Base-by-base conservation (phyloP, 306 rosid species). In the Echinosophora koreensis region DNA sequence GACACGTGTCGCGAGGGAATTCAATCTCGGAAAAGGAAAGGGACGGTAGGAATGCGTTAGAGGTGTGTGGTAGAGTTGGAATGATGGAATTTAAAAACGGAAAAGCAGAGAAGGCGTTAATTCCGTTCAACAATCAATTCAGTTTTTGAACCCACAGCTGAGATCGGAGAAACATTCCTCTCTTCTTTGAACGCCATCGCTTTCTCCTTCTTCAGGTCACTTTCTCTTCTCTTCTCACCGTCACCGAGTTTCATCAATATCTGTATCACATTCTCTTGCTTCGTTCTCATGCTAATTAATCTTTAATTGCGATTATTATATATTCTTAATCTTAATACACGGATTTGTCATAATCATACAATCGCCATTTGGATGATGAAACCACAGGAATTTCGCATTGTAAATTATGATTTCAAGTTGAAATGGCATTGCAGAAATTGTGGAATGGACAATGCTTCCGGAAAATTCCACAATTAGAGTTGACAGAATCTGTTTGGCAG, bases 1-100 rank as follows among this genome's bases (percentile, higher is more conserved):
- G 65, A 74, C 94, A 84, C 91, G 90, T 58, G 91, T 82, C 80
- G 65, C 14, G 17, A 52, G 5, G 6, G 8, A 4, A 82, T 71
- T 10, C 8, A 66, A 72, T 77, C 13, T 37, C 56, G 82, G 16
- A 0, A 13, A 52, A 9, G 8, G 27, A 2, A 79, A 75, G 9
- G 38, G 67, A 83, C 81, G 78, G 80, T 6, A 41, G 2, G 1
- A 73, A 86, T 73, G 42, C 15, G 18, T 6, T 66, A 27, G 68
- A 39, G 49, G 67, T n/a, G n/a, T n/a, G n/a, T n/a, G n/a, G n/a
- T n/a, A n/a, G n/a, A 8, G 13, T 46, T n/a, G 37, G 63, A 71
- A 8, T 51, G 10, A 0, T 22, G 30, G 54, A 59, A 17, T 76
- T 81, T 85, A 77, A 71, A 84, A 80, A 38, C 64, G 59, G 50